Conservation (phyloP, 108 stramenopile genomes). For the Bacterosira constricta region DNA sequence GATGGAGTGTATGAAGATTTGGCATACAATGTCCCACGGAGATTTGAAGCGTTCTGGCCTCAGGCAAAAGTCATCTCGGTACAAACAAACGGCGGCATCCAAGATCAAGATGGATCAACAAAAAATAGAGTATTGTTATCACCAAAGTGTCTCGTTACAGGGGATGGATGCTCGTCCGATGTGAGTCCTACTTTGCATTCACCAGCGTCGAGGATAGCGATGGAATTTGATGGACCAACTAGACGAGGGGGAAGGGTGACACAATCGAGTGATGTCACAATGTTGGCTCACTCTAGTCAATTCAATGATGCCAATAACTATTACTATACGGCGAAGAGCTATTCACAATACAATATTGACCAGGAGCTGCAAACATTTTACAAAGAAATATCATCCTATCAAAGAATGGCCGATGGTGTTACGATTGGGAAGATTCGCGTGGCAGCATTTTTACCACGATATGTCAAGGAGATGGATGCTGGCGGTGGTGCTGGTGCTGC, state of each 20-base stretch:
- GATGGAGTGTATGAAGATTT: conserved; percentile 33
- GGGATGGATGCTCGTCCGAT: conserved; percentile 32
- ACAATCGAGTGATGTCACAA: conserved; percentile 26
- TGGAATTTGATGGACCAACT: conserved; percentile 47
- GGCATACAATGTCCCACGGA: conserved; percentile 40
- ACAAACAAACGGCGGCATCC: neutral
- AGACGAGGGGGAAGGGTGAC: conserved; percentile 11
- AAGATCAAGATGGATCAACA: neutral
- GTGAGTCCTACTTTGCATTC: conserved; percentile 35
- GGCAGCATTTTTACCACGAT: conserved; percentile 31
- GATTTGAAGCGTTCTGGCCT: conserved; percentile 49
- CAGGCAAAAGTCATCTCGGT: conserved; percentile 33
- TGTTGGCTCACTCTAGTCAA: neutral
- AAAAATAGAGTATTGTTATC: conserved; percentile 10
- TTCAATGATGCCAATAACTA: neutral
- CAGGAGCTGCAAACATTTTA: conserved; percentile 29
- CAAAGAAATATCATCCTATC: conserved; percentile 12
- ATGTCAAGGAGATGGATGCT: conserved; percentile 12
- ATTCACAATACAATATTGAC: conserved; percentile 23
- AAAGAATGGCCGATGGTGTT: conserved; percentile 1
- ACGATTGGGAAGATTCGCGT: conserved; percentile 16
- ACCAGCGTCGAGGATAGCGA: conserved; percentile 6
- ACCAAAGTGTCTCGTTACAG: conserved; percentile 43
- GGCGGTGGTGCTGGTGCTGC: neutral
- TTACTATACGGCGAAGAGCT: neutral